Conservation (phyloP, 306 rosid species). For the Fragaria nilgerrensis region DNA sequence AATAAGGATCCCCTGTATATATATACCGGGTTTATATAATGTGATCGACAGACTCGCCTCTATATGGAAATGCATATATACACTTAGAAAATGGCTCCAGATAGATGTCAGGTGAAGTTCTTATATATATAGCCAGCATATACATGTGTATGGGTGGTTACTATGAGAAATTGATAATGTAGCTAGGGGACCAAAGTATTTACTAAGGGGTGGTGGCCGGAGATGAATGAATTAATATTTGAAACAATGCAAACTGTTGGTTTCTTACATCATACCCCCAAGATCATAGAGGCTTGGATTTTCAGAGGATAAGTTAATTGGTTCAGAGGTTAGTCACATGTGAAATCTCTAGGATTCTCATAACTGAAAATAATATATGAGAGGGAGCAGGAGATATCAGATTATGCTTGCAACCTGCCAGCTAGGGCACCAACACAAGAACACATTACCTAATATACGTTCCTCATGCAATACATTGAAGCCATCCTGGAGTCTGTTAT, state of each 20-base stretch:
- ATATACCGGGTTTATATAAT: neutral
- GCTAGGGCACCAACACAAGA: neutral
- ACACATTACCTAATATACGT: neutral
- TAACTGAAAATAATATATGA: neutral
- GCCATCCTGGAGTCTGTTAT: constrained; percentile 25
- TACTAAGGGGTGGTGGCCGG: neutral
- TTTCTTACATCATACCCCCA: neutral
- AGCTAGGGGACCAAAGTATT: constrained; percentile 2
- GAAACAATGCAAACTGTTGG: neutral
- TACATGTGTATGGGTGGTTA: neutral
- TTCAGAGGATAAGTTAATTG: neutral
- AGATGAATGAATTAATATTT: neutral
- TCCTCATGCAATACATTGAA: constrained; percentile 18
- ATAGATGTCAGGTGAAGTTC: neutral
- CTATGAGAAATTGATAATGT: neutral
- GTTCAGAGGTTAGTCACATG: constrained; percentile 2
- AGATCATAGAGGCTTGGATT: neutral
- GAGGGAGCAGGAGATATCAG: neutral
- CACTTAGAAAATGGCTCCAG: neutral
- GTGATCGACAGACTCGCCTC: neutral
- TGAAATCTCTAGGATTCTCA: constrained; percentile 20
- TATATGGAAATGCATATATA: no score
- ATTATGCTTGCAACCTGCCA: neutral
- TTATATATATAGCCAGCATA: neutral
- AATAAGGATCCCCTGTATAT: no score